Conservation (phyloP, 2,329 filamentous ascomycete genomes). For the Aspergillus ustus region DNA sequence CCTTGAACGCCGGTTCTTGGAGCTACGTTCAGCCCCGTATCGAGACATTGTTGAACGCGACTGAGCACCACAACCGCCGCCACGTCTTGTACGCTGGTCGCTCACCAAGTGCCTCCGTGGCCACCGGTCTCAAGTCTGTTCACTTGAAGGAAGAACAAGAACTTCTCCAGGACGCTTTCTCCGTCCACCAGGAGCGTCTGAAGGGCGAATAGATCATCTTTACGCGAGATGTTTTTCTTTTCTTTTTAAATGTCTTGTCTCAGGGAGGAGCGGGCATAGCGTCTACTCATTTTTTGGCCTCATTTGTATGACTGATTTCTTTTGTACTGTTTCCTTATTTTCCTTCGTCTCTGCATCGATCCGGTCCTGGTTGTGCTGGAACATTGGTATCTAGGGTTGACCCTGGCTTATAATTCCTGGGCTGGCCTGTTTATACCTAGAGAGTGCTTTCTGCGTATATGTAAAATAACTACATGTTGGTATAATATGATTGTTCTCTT, state of each 20-base stretch:
- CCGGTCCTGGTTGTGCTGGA: constrained; percentile 28
- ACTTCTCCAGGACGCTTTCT: constrained; percentile 69
- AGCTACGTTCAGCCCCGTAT: constrained; percentile 96
- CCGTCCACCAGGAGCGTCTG: constrained; percentile 66
- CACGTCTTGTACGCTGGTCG: constrained; percentile 98
- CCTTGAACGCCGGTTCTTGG: constrained; percentile 96
- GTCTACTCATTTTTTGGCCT: constrained; percentile 30
- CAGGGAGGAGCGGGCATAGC: constrained; percentile 30
- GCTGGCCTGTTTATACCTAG: constrained; percentile 35
- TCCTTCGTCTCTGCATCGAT: constrained; percentile 20
- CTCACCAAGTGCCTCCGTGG: constrained; percentile 89
- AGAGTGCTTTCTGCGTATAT: constrained; percentile 27
- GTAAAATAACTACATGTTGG: constrained; percentile 30
- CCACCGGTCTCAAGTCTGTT: constrained; percentile 84
- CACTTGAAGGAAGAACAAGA: constrained; percentile 95
- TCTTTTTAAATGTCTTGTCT: constrained; percentile 30
- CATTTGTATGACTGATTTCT: constrained; percentile 35
- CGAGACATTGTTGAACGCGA: constrained; percentile 93
- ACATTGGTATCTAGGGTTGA: constrained; percentile 25
- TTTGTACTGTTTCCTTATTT: constrained; percentile 26
- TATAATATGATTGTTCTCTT: constrained; percentile 22
- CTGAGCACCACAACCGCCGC: constrained; percentile 85
- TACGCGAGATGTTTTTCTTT: constrained; percentile 24
- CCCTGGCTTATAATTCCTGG: constrained; percentile 20
- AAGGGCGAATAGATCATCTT: constrained; percentile 62